phyloP scores from a whole-genome alignment of 768 basidiomycete genomes.

The Lactifluus piperatus region DNA sequence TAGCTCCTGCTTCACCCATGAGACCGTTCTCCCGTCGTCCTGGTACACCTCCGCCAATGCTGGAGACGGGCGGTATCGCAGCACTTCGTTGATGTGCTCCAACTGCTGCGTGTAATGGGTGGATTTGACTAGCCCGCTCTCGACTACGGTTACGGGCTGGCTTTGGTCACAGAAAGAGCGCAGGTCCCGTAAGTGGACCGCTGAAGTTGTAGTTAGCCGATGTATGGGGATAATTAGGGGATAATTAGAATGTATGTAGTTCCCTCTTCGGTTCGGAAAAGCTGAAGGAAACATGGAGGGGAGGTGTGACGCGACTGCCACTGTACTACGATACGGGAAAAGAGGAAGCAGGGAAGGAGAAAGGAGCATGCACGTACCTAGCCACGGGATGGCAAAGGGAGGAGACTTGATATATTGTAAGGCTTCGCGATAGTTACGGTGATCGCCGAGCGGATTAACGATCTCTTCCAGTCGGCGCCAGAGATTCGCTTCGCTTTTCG shows the following conservation, averaged over 20 bases:
- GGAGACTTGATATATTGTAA: slow-evolving; percentile 24
- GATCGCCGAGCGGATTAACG: slow-evolving; percentile 29
- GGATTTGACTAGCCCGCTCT: slow-evolving; percentile 36
- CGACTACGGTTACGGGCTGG: slow-evolving; percentile 1
- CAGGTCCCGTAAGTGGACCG: slow-evolving; percentile 27
- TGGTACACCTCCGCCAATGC: slow-evolving; percentile 22
- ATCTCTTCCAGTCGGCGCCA: slow-evolving; percentile 23
- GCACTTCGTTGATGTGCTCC: slow-evolving; percentile 29
- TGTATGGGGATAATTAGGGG: too few species aligned
- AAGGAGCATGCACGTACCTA: slow-evolving; percentile 23
- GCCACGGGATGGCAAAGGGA: slow-evolving; percentile 32
- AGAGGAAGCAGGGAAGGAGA: background rate
- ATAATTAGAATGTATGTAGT: background rate
- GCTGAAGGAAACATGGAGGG: background rate
- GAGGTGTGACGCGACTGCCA: too few species aligned
- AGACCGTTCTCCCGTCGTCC: slow-evolving; percentile 30
- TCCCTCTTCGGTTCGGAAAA: background rate
- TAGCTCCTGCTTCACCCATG: slow-evolving; percentile 36
- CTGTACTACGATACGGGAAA: too few species aligned
- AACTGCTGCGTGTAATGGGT: slow-evolving; percentile 33
- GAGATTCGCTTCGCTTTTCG: slow-evolving; percentile 24
- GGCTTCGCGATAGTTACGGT: slow-evolving; percentile 32
- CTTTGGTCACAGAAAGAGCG: background rate
- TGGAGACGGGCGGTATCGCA: slow-evolving; percentile 27
- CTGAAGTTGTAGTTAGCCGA: slow-evolving; percentile 18